Percentiles rank a stretch among this genome's conserved stretches.
These are phyloP conservation scores for Talaromyces pinophilus DNA, from an alignment of 2,329 filamentous ascomycete genomes.

Conservation along the genomic window DNA sequence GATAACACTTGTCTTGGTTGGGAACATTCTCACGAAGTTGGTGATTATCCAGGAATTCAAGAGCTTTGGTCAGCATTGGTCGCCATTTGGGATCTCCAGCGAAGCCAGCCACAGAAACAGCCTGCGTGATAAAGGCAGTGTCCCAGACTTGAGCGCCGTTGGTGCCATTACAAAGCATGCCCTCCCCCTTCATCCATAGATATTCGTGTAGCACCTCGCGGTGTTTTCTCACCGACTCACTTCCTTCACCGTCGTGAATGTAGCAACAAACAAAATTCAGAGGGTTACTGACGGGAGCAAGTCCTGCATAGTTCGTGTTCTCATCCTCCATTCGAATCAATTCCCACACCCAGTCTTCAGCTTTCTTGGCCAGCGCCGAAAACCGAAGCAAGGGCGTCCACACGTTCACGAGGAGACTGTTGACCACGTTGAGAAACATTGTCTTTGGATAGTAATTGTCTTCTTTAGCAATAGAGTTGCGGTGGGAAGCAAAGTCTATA, in stretches of 20 bases:
- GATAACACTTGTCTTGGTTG: conserved; percentile 78
- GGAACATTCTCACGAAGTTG: conserved; percentile 83
- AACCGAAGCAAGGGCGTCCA: conserved; percentile 78
- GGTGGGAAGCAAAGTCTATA: conserved; percentile 74
- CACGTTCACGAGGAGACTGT: conserved; percentile 75
- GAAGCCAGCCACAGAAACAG: conserved; percentile 75
- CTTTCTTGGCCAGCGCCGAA: conserved; percentile 64
- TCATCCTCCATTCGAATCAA: conserved; percentile 87
- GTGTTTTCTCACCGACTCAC: conserved; percentile 71
- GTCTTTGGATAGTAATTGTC: conserved; percentile 96
- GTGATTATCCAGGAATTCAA: conserved; percentile 84
- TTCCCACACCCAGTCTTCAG: conserved; percentile 79
- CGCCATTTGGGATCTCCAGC: conserved; percentile 75
- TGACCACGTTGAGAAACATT: conserved; percentile 74
- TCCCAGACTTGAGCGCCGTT: conserved; percentile 99
- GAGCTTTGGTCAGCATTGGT: conserved; percentile 78
- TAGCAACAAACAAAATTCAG: conserved; percentile 91
- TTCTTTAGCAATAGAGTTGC: conserved; percentile 74
- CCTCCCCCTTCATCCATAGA: conserved; percentile 87
- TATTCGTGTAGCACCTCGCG: conserved; percentile 81
- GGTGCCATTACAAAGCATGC: conserved; percentile 92
- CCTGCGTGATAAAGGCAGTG: conserved; percentile 85
- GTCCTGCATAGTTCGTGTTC: conserved; percentile 82
- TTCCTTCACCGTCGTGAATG: conserved; percentile 76
- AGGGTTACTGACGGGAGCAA: conserved; percentile 85